Percentiles rank a stretch among this genome's conserved stretches.
Evolutionary conservation across 164 flowering plant species (phyloP).

Genomic region (Platanus orientalis): DNA sequence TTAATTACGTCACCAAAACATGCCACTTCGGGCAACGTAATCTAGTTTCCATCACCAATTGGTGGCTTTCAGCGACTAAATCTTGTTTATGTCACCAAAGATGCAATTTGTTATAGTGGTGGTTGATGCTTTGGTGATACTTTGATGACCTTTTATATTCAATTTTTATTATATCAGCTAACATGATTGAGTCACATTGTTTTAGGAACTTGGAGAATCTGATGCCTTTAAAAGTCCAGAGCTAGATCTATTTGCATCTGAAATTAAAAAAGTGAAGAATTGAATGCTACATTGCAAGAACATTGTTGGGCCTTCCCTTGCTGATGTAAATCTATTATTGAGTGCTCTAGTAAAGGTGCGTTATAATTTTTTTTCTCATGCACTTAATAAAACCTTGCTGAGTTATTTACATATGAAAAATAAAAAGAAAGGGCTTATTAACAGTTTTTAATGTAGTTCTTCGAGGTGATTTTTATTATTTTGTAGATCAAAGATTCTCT

Average conservation of each 20-base stretch:
- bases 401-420: too few relatives aligned
- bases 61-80: too few relatives aligned
- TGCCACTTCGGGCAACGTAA: too few relatives aligned
- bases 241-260: conserved; percentile 46
- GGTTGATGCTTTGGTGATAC: too few relatives aligned
- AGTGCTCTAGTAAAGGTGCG: conserved; percentile 46
- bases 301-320: conserved; percentile 28
- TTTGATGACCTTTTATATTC: too few relatives aligned
- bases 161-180: too few relatives aligned
- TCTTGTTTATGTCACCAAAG: too few relatives aligned
- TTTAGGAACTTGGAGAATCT: conserved; percentile 59
- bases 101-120: too few relatives aligned
- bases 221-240: conserved; percentile 62
- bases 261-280: conserved; percentile 52
- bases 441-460: not conserved
- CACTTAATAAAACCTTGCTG: not conserved
- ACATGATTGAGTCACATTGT: conserved; percentile 3
- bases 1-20: too few relatives aligned
- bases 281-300: conserved; percentile 53
- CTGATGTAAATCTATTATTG: conserved; percentile 28
- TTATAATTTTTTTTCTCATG: not conserved
- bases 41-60: too few relatives aligned
- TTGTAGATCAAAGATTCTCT: conserved; percentile 52
- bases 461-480: not conserved
- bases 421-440: not conserved